phyloP scores from a whole-genome alignment of 768 basidiomycete species.

The Paxillus rubicundulus region DNA sequence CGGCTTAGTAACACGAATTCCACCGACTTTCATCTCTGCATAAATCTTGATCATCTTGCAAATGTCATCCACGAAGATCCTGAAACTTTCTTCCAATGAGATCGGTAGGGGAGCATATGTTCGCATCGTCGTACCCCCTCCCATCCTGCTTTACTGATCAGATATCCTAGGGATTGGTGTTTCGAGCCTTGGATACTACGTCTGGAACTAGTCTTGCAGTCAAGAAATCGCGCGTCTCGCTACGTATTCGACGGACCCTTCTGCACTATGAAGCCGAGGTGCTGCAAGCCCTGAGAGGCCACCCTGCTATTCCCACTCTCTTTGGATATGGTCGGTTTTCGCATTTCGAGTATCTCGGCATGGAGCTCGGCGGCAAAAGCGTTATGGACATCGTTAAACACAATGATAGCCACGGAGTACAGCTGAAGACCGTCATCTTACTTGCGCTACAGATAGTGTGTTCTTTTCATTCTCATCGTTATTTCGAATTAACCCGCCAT shows the following conservation, averaged over 20 bases:
- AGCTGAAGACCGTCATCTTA: conserved; percentile 20
- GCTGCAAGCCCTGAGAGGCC: conserved; percentile 30
- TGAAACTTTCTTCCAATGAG: no score
- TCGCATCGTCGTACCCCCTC: no score
- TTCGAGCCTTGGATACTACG: no score
- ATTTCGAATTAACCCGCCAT: neutral
- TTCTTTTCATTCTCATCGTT: neutral
- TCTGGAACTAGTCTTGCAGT: conserved; percentile 4
- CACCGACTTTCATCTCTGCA: no score
- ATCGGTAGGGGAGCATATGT: no score
- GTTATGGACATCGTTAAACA: conserved; percentile 15
- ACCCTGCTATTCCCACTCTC: conserved; percentile 29
- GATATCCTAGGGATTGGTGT: no score
- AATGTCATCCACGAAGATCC: no score
- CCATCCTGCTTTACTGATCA: no score
- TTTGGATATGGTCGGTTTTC: conserved; percentile 30
- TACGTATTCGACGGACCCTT: conserved; percentile 25
- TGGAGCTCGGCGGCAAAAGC: conserved; percentile 15
- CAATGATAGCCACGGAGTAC: conserved; percentile 13
- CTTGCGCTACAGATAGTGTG: neutral
- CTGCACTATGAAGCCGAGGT: conserved; percentile 30
- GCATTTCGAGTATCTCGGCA: conserved; percentile 37
- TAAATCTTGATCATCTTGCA: no score
- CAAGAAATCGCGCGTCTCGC: conserved; percentile 34
- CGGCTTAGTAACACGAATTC: no score